These are phyloP conservation scores for Aureobasidium zeae DNA, from an alignment of 2,329 filamentous ascomycete genomes.

Conservation along the genomic window DNA sequence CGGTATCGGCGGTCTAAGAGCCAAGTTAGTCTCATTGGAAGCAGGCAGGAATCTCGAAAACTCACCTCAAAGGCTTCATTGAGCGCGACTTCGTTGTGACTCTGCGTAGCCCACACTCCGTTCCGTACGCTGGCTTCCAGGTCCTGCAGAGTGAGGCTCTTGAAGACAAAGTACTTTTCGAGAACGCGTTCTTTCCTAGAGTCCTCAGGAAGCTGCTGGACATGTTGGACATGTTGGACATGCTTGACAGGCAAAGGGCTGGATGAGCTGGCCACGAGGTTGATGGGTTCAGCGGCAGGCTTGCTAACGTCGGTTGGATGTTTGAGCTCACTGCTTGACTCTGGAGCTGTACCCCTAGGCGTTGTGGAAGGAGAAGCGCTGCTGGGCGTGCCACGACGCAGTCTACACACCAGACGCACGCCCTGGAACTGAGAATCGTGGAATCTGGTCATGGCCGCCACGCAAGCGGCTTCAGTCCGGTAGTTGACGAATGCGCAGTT, in stretches of 20 bases:
- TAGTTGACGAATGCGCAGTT: conserved; percentile 98
- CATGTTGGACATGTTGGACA: too few species aligned
- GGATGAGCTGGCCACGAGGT: conserved; percentile 5
- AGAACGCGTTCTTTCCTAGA: conserved; percentile 38
- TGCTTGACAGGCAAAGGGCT: conserved; percentile 1
- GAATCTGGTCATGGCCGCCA: conserved; percentile 68
- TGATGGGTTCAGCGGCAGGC: too few species aligned
- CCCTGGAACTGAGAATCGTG: conserved; percentile 87
- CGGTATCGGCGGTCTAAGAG: conserved; percentile 70
- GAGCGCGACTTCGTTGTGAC: conserved; percentile 77
- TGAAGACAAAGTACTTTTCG: conserved; percentile 84
- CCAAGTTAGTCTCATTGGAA: too few species aligned
- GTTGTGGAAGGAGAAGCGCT: background rate
- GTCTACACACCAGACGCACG: conserved; percentile 73
- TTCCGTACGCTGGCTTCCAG: conserved; percentile 80
- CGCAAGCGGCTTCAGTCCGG: conserved; percentile 66
- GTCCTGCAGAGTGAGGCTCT: conserved; percentile 85
- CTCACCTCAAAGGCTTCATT: conserved; percentile 72
- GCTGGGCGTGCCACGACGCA: conserved; percentile 45
- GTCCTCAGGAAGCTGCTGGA: too few species aligned
- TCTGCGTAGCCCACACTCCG: conserved; percentile 87
- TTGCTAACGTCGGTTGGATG: too few species aligned
- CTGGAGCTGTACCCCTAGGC: background rate
- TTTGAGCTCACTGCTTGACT: background rate
- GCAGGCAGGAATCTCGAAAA: too few species aligned